These are phyloP conservation scores for Fomitopsis pinicola DNA, from an alignment of 1,284 basidiomycete genomes.

Conservation along the genomic window DNA sequence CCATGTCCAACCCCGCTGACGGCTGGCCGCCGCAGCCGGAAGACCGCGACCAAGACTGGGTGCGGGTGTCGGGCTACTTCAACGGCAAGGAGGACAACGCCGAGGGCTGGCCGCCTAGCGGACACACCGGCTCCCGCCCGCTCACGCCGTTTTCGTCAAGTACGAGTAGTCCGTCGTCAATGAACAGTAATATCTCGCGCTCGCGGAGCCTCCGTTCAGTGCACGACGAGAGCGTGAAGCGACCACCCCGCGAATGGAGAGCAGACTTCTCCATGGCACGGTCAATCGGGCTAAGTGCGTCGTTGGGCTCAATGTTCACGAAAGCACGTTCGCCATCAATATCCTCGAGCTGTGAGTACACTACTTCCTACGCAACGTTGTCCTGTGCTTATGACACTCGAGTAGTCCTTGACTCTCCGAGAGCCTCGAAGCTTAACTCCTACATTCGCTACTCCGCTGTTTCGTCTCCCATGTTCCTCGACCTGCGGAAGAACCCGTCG, in stretches of 20 bases:
- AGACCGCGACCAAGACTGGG: neutral
- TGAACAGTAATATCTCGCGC: constrained; percentile 11
- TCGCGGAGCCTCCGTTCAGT: constrained; percentile 16
- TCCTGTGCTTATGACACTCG: neutral
- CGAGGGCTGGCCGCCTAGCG: neutral
- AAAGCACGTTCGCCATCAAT: constrained; percentile 17
- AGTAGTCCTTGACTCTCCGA: constrained; percentile 5
- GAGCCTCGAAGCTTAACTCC: constrained; percentile 26
- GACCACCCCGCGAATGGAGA: constrained; percentile 32
- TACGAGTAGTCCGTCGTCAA: constrained; percentile 15
- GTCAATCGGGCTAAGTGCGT: constrained; percentile 15
- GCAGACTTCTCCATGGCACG: constrained; percentile 30
- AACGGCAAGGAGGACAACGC: neutral
- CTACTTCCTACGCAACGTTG: neutral
- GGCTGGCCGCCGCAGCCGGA: neutral
- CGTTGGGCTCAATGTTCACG: constrained; percentile 20
- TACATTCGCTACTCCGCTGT: constrained; percentile 30
- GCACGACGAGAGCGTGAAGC: constrained; percentile 19
- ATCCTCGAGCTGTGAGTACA: constrained; percentile 16
- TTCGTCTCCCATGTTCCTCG: constrained; percentile 28
- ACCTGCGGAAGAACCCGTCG: constrained; percentile 31
- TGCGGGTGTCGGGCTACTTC: constrained; percentile 4
- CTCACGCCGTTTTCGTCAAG: constrained; percentile 15
- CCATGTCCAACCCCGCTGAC: neutral
- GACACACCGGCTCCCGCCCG: constrained; percentile 4